These are phyloP conservation scores for Dicorynia guianensis DNA, from an alignment of 306 rosid species.

Conservation along the genomic window DNA sequence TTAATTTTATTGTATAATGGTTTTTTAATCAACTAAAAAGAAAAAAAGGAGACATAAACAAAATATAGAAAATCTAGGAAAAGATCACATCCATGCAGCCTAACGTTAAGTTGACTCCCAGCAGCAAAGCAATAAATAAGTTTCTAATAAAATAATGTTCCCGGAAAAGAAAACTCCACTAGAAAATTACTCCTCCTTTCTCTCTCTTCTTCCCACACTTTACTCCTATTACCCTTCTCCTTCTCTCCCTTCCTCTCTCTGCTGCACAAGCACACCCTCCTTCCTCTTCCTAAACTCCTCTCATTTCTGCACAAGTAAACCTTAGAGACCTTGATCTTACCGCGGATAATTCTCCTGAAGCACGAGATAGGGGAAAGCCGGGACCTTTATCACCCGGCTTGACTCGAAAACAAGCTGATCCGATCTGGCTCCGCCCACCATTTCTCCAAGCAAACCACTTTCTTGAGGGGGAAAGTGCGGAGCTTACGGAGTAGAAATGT, in stretches of 20 bases:
- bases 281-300: slow-evolving; percentile 8
- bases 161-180: slow-evolving; percentile 38
- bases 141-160: slow-evolving; percentile 35
- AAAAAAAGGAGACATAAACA: background rate
- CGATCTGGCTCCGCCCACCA: slow-evolving; percentile 58
- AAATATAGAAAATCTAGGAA: slow-evolving; percentile 47
- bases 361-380: background rate
- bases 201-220: background rate
- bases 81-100: slow-evolving; percentile 72
- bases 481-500: slow-evolving; percentile 67
- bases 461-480: slow-evolving; percentile 43
- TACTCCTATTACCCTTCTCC: background rate
- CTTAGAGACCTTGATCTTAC: slow-evolving; percentile 43
- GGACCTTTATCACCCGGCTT: background rate
- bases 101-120: slow-evolving; percentile 68
- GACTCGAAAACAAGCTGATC: slow-evolving; percentile 50
- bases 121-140: slow-evolving; percentile 55
- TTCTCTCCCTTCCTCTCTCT: slow-evolving; percentile 22
- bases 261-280: slow-evolving; percentile 32
- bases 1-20: too few species aligned
- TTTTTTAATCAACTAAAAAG: background rate
- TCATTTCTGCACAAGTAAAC: slow-evolving; percentile 40
- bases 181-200: slow-evolving; percentile 13
- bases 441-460: slow-evolving; percentile 23
- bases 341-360: slow-evolving; percentile 25